These are phyloP conservation scores for Rosa multiflora DNA, from an alignment of 306 rosid genomes.

Conservation along the genomic window DNA sequence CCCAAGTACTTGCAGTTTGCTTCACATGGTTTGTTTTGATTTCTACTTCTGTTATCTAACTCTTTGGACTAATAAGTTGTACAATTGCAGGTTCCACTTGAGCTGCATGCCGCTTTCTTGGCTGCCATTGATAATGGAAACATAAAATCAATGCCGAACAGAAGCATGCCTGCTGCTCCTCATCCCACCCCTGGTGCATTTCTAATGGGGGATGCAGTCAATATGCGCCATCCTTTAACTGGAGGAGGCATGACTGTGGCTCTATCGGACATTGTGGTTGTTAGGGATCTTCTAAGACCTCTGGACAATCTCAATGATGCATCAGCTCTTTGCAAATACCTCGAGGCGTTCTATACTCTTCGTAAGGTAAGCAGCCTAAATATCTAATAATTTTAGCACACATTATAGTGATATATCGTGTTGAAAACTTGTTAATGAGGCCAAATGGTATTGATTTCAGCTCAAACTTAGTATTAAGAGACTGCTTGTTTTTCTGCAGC, in stretches of 20 bases:
- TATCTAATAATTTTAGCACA: background rate
- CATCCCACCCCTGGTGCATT: background rate
- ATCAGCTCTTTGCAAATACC: constrained; percentile 49
- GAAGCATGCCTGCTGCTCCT: constrained; percentile 65
- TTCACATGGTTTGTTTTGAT: background rate
- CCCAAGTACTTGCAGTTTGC: constrained; percentile 39
- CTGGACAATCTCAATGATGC: constrained; percentile 46
- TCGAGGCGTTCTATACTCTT: constrained; percentile 56
- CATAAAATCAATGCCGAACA: constrained; percentile 73
- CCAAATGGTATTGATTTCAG: background rate
- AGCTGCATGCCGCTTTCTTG: constrained; percentile 44
- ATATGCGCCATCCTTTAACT: constrained; percentile 33
- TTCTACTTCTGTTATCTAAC: background rate
- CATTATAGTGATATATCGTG: background rate
- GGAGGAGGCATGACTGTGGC: constrained; percentile 49
- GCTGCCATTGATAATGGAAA: constrained; percentile 74
- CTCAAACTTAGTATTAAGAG: background rate
- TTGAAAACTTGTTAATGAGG: background rate
- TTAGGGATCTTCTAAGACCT: constrained; percentile 51
- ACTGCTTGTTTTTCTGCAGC: constrained; percentile 38
- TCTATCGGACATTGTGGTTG: constrained; percentile 43
- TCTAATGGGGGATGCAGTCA: constrained; percentile 19
- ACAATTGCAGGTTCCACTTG: constrained; percentile 26
- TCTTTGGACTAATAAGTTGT: background rate
- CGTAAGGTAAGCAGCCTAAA: constrained; percentile 38